Percentiles rank a stretch among this genome's conserved stretches.
Evolutionary conservation across 1,139 yeast species (phyloP).

Genomic region (Candida sp.): DNA sequence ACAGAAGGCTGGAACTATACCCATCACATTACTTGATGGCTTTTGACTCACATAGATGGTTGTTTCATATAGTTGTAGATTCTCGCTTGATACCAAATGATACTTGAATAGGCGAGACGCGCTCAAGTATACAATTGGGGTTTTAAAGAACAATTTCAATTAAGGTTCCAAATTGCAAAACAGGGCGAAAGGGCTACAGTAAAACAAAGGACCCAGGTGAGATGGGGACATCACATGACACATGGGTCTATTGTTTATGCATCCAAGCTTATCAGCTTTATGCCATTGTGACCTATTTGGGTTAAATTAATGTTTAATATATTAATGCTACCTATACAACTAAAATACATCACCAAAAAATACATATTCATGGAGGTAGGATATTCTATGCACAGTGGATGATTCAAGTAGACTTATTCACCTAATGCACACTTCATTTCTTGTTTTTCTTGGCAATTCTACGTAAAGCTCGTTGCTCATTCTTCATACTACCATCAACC

Average conservation of each 20-base stretch:
- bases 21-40: too few species aligned
- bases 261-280: neutral
- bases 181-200: neutral
- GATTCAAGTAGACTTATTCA: too few species aligned
- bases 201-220: neutral
- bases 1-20: too few species aligned
- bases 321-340: neutral
- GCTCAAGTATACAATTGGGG: neutral
- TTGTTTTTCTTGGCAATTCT: slow-evolving; percentile 81
- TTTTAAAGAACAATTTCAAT: neutral
- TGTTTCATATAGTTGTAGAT: too few species aligned
- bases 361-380: too few species aligned
- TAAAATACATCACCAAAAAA: too few species aligned
- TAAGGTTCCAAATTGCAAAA: neutral
- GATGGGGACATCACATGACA: neutral
- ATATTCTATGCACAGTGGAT: too few species aligned
- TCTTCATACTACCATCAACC: slow-evolving; percentile 99
- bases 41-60: too few species aligned
- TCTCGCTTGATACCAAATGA: too few species aligned
- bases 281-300: neutral
- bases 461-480: slow-evolving; percentile 90
- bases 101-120: neutral
- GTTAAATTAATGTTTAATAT: neutral
- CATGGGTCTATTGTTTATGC: neutral
- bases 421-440: too few species aligned